Percentiles rank a stretch among this genome's conserved stretches.
Conservation (phyloP, 2,329 filamentous ascomycete genomes). For the Botrytis hyacinthi region DNA sequence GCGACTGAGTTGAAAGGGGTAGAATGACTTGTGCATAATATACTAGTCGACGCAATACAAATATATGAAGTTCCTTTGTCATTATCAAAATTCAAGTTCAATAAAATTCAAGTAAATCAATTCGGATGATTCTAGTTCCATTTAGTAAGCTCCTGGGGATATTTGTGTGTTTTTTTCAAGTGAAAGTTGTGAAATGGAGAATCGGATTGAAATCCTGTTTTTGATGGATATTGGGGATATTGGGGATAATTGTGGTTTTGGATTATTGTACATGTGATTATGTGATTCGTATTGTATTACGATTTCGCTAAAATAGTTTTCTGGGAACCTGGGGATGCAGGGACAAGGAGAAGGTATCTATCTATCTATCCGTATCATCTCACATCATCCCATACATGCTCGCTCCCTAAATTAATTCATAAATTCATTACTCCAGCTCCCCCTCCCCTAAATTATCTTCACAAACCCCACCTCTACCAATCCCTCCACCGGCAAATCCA, state of each 20-base stretch:
- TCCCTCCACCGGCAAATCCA: slow-evolving; percentile 57
- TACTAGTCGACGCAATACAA: slow-evolving; percentile 15
- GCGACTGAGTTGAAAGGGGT: background rate
- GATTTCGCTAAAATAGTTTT: accelerated
- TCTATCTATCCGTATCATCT: too few relatives aligned
- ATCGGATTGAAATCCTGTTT: too few relatives aligned
- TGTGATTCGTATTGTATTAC: background rate
- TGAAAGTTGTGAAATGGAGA: background rate
- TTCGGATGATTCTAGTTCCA: background rate
- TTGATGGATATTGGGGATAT: too few relatives aligned
- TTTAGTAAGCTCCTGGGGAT: background rate
- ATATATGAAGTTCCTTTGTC: slow-evolving; percentile 20
- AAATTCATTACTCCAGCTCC: too few relatives aligned
- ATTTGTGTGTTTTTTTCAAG: background rate
- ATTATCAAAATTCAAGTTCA: background rate
- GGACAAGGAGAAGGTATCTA: background rate
- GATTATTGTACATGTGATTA: too few relatives aligned
- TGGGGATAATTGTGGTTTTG: too few relatives aligned
- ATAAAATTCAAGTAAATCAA: background rate
- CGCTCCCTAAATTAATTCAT: too few relatives aligned
- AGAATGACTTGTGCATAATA: slow-evolving; percentile 8
- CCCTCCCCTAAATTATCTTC: slow-evolving; percentile 54
- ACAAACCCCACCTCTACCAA: slow-evolving; percentile 69
- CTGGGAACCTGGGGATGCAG: too few relatives aligned
- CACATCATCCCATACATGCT: too few relatives aligned